Percentiles rank a stretch among this genome's conserved stretches.
Conservation (phyloP, 306 rosid species). For the Lithocarpus polystachyus region DNA sequence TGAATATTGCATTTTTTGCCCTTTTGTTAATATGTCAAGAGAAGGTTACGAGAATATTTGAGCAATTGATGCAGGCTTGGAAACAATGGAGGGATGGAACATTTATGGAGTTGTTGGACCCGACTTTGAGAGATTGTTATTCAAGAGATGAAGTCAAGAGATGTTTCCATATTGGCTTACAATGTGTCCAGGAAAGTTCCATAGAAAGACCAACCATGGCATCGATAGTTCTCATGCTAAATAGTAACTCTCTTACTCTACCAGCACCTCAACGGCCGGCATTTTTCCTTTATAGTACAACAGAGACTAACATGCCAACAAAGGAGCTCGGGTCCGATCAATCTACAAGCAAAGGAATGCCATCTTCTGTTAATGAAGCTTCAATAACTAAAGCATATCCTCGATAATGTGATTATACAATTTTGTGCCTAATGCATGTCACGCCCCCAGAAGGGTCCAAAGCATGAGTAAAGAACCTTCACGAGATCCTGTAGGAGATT, state of each 20-base stretch:
- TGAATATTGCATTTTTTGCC: neutral
- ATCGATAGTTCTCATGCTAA: neutral
- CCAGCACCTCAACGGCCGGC: conserved; percentile 20
- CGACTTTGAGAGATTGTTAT: conserved; percentile 27
- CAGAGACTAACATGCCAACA: neutral
- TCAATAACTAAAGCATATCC: conserved; percentile 7
- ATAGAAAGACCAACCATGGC: conserved; percentile 9
- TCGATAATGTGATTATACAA: conserved; percentile 5
- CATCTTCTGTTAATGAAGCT: no score
- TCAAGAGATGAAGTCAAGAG: conserved; percentile 47
- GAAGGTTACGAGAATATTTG: neutral
- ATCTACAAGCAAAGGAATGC: no score
- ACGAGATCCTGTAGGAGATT: no score
- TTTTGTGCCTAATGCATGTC: no score
- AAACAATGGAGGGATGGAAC: neutral
- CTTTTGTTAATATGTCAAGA: no score
- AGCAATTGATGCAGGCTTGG: neutral
- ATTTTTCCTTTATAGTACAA: neutral
- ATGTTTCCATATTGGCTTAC: conserved; percentile 52
- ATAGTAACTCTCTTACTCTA: neutral
- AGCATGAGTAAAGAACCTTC: no score
- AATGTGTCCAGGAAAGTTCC: conserved; percentile 50
- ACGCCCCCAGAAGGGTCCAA: no score
- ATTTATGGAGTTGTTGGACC: neutral
- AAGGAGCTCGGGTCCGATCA: neutral